Percentiles rank a stretch among this genome's conserved stretches.
Conservation (phyloP, 1,284 basidiomycete genomes). For the Gomphus bonarii region DNA sequence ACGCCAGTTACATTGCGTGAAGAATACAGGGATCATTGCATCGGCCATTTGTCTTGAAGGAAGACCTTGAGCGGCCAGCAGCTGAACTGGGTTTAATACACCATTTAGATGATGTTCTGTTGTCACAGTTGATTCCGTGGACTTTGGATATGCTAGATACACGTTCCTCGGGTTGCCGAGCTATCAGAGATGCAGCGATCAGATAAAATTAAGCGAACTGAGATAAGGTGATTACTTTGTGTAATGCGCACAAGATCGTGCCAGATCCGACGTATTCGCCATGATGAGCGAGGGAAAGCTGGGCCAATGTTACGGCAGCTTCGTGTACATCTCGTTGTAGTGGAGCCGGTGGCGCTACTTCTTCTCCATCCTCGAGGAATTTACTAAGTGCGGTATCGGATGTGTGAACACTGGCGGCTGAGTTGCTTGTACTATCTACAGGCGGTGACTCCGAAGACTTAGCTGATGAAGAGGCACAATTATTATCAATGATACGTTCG, state of each 20-base stretch:
- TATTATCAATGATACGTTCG: constrained; percentile 27
- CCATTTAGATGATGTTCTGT: constrained; percentile 1
- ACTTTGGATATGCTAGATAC: constrained; percentile 14
- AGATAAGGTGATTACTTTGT: constrained; percentile 16
- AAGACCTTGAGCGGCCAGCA: constrained; percentile 23
- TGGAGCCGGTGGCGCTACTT: constrained; percentile 14
- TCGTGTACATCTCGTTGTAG: constrained; percentile 22
- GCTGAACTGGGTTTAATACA: constrained; percentile 11
- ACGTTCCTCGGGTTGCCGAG: constrained; percentile 18
- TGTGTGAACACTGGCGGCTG: neutral
- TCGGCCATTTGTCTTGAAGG: constrained; percentile 27
- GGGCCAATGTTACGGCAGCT: constrained; percentile 23
- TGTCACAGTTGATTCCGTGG: constrained; percentile 6
- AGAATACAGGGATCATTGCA: constrained; percentile 29
- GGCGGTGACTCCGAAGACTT: neutral
- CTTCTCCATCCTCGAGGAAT: neutral
- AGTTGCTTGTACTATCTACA: neutral
- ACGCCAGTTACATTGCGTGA: constrained; percentile 37
- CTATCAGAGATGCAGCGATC: constrained; percentile 1
- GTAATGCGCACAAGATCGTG: constrained; percentile 22
- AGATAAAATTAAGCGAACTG: neutral
- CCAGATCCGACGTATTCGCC: constrained; percentile 23
- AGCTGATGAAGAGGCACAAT: constrained; percentile 2
- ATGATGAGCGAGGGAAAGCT: constrained; percentile 20
- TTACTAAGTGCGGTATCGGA: neutral